Base-by-base conservation (phyloP, 2,329 filamentous ascomycete genomes). In the Ophiocordyceps australis region DNA sequence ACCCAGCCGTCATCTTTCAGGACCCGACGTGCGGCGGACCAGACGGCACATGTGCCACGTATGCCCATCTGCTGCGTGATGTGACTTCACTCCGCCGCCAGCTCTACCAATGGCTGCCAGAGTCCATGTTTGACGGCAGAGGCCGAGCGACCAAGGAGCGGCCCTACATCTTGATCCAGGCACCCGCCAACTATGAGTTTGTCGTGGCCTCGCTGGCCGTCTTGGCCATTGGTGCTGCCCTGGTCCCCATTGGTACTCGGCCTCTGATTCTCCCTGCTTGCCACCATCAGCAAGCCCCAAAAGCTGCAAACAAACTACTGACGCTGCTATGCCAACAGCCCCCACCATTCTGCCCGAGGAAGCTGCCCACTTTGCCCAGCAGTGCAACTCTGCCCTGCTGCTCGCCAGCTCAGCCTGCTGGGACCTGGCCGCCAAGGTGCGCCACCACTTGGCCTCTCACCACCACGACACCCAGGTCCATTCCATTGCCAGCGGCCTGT, bases 131-230 rank as follows among this genome's bases (percentile, higher is more conserved):
- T n/a, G n/a, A n/a, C n/a, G n/a, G n/a, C n/a, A n/a, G n/a, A n/a
- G n/a, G n/a, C n/a, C n/a, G n/a, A n/a, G n/a, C n/a, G n/a, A n/a
- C n/a, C n/a, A n/a, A n/a, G n/a, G n/a, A n/a, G n/a, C n/a, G n/a
- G n/a, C n/a, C n/a, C n/a, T n/a, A n/a, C n/a, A n/a, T n/a, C n/a
- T n/a, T n/a, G n/a, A n/a, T n/a, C n/a, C n/a, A n/a, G n/a, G n/a
- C n/a, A n/a, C n/a, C n/a, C n/a, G n/a, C n/a, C n/a, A n/a, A n/a
- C n/a, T 41, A 41, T 21, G 38, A 38, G 22, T 39, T 39, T 14
- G 22, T 37, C 9, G 38, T 41, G 5, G 37, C 36, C 3, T 39
- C 38, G 18, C 38, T 38, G 14, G 33, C 35, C 8, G 27, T 30
- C 13, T 32, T 35, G 7, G 37, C 29, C 4, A 19, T 41, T 4